Conservation (phyloP, 257 asterid species). For the Petunia secreta region DNA sequence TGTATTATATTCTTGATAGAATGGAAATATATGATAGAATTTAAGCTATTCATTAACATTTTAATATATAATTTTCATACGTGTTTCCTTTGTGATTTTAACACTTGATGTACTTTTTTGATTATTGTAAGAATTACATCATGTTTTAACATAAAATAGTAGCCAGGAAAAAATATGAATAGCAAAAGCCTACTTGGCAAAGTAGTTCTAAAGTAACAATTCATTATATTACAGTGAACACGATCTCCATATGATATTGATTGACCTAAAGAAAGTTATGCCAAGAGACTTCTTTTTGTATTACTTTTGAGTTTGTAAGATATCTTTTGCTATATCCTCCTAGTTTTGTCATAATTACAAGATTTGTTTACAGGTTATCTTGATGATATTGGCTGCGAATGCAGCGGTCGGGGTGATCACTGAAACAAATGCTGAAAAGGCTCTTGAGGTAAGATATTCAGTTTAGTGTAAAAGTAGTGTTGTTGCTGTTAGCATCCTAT, state of each 20-base stretch:
- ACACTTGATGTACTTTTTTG: not conserved
- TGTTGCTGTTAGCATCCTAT: not conserved
- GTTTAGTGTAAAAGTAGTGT: conserved; percentile 21
- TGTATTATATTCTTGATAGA: not conserved
- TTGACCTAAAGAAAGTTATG: conserved; percentile 17
- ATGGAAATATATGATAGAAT: too few relatives aligned
- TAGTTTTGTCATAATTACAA: conserved; percentile 17
- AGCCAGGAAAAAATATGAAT: not conserved
- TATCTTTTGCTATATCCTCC: not conserved
- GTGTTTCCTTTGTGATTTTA: not conserved
- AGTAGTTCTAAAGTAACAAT: not conserved
- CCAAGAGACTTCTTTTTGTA: not conserved
- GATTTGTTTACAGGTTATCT: conserved; percentile 64
- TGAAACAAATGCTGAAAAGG: conserved; percentile 98
- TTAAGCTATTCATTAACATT: conserved; percentile 7
- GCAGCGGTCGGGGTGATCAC: conserved; percentile 99
- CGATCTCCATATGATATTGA: not conserved
- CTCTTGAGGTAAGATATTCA: conserved; percentile 80
- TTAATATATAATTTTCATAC: not conserved
- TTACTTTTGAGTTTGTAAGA: not conserved
- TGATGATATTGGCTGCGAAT: conserved; percentile 99
- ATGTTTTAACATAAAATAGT: not conserved
- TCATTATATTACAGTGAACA: not conserved
- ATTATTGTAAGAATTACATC: not conserved
- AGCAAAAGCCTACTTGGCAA: not conserved